Base-by-base conservation (phyloP, 331 rosid genomes). In the Dryas integrifolia region DNA sequence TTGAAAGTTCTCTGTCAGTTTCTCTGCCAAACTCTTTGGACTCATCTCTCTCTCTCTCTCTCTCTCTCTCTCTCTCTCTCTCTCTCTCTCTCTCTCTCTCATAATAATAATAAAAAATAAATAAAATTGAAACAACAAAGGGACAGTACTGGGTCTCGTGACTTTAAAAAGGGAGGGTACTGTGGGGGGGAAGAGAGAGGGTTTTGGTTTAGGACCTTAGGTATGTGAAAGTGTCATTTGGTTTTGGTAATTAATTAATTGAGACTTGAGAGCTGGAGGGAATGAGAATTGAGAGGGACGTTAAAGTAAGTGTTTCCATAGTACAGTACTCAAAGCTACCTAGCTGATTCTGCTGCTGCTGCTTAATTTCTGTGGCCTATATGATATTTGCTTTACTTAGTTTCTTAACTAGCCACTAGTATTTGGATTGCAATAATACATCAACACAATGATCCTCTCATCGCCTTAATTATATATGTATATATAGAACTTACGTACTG, bases 1-100 rank as follows among this genome's bases (percentile, higher is more conserved):
- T 89, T 94, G 92, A 94, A 91, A 91, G 96, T 86, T 91, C 92
- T 89, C 96, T 94, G 85, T 94, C 97, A 91, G 97, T 94, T 91
- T 79, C 64, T 89, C 97, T 94, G 98, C 93, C 97, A 89, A 86
- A 70, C 82, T 68, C 78, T 75, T 76, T 78, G 75, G 70, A 72
- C 65, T 78, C 82, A 45, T 82, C 72, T 83, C 89, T 67, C 81
- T 49, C 60, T 41, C 65, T 73, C 67, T 67, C 82, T 79, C 50
- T 69, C 82, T 76, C 18, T 82, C 72, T 83, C 89, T 0, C 24
- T 21, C 24, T 21, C 80, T 12, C 82, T n/a, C 77, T 67, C 82
- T 72, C 52, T 72, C 80, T 13, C 81, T 24, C 77, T 67, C 72
- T 62, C 81, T 69, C 70, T 69, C 77, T 63, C 70, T 50, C 56